phyloP scores from a whole-genome alignment of 225 moss, liverwort and hornwort species.

The Straminergon stramineum region DNA sequence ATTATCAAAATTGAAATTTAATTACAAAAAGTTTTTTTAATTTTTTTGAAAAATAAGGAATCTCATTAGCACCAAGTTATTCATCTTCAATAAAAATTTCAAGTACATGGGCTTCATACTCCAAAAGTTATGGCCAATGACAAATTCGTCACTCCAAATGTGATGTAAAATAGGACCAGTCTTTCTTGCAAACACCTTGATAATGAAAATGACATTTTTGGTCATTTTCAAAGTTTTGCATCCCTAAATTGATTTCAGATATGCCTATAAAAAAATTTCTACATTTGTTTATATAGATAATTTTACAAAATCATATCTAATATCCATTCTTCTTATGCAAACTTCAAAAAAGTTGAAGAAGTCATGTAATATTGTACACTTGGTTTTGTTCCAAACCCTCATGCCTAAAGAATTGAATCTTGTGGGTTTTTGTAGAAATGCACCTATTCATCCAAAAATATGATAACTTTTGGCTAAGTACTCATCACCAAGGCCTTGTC shows the following conservation, averaged over 20 bases:
- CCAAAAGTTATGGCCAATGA: no score
- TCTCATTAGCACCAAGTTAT: no score
- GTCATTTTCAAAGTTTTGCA: background rate
- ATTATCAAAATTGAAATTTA: no score
- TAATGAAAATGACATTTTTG: background rate
- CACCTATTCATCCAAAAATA: background rate
- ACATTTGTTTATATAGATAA: background rate
- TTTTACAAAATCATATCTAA: background rate
- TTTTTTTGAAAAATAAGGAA: no score
- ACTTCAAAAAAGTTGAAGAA: background rate
- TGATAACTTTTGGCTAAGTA: background rate
- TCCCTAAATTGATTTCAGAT: background rate
- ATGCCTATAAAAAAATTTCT: fast-evolving
- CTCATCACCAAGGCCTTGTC: background rate
- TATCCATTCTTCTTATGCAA: background rate
- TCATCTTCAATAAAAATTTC: no score
- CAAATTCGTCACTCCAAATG: no score
- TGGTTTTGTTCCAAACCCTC: background rate
- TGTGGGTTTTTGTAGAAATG: background rate
- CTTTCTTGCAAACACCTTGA: no score
- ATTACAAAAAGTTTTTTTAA: no score
- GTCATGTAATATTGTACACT: background rate
- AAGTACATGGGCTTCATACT: no score
- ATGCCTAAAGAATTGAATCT: background rate
- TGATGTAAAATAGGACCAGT: no score